A percentile compares a stretch with the other conserved stretches of the same genome.
These are phyloP conservation scores for Phycomyces blakesleeanus DNA, from an alignment of 192 early-diverging fungal species.

Conservation along the genomic window DNA sequence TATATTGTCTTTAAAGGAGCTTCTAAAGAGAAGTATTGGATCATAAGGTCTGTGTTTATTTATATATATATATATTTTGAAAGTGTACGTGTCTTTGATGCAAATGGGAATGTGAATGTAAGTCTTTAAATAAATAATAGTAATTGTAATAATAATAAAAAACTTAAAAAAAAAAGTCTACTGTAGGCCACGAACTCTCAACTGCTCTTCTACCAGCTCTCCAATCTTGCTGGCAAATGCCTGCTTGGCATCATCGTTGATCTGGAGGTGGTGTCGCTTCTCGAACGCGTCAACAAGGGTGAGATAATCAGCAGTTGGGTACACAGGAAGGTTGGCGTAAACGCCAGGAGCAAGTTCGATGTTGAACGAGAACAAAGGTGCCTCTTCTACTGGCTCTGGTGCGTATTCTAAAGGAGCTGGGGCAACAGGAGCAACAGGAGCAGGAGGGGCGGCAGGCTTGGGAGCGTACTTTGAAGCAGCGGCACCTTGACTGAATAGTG, in stretches of 20 bases:
- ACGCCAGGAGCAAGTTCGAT: slow-evolving; percentile 20
- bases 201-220: neutral
- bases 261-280: slow-evolving; percentile 9
- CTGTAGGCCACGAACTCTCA: neutral
- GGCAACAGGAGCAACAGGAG: neutral
- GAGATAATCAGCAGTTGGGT: slow-evolving; percentile 2
- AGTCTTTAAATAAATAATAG: too few species aligned
- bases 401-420: neutral
- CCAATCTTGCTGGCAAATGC: slow-evolving; percentile 8
- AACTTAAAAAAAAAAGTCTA: neutral
- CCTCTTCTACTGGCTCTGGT: neutral
- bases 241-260: slow-evolving; percentile 1
- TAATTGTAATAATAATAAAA: too few species aligned
- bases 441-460: neutral
- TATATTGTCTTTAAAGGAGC: too few species aligned
- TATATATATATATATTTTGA: too few species aligned
- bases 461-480: slow-evolving; percentile 15
- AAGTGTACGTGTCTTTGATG: too few species aligned
- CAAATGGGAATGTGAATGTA: too few species aligned
- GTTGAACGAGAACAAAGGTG: slow-evolving; percentile 9
- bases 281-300: slow-evolving; percentile 17
- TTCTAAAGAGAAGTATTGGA: too few species aligned
- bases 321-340: slow-evolving; percentile 15
- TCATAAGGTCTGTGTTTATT: too few species aligned
- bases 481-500: neutral